phyloP scores from a whole-genome alignment of 2,329 filamentous ascomycete species.

The Colletotrichum lini region DNA sequence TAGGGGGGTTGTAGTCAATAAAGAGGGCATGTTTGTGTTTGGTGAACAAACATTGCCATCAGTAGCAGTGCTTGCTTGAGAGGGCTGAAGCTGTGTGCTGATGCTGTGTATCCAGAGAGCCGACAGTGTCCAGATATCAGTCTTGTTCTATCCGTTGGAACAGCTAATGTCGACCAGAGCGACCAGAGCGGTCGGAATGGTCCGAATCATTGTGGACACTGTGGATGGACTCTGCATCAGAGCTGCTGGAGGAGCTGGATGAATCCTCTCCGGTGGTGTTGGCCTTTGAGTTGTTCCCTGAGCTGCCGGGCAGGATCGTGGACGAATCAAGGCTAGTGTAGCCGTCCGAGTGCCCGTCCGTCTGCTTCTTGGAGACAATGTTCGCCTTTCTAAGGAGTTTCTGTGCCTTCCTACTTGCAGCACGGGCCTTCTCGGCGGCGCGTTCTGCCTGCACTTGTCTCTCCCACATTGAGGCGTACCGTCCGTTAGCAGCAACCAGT shows the following conservation, averaged over 20 bases:
- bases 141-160: background rate
- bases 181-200: slow-evolving; percentile 13
- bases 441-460: slow-evolving; percentile 87
- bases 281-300: slow-evolving; percentile 50
- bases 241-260: slow-evolving; percentile 50
- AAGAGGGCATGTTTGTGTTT: background rate
- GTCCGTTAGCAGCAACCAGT: slow-evolving; percentile 77
- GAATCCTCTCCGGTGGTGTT: slow-evolving; percentile 50
- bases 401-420: slow-evolving; percentile 58
- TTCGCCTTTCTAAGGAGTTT: slow-evolving; percentile 66
- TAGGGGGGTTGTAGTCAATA: slow-evolving; percentile 19
- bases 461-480: slow-evolving; percentile 89
- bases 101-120: slow-evolving; percentile 7
- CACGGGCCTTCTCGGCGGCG: slow-evolving; percentile 72
- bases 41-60: background rate
- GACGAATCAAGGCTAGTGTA: slow-evolving; percentile 63
- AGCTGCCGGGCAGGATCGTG: slow-evolving; percentile 56
- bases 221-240: slow-evolving; percentile 56
- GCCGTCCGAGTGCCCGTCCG: slow-evolving; percentile 61
- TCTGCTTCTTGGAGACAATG: slow-evolving; percentile 57
- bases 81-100: background rate
- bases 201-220: slow-evolving; percentile 44
- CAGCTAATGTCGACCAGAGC: slow-evolving; percentile 34
- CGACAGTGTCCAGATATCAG: no score
- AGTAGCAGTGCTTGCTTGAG: background rate